Base-by-base conservation (phyloP, 148 eudicot genomes). In the Rheum nobile region DNA sequence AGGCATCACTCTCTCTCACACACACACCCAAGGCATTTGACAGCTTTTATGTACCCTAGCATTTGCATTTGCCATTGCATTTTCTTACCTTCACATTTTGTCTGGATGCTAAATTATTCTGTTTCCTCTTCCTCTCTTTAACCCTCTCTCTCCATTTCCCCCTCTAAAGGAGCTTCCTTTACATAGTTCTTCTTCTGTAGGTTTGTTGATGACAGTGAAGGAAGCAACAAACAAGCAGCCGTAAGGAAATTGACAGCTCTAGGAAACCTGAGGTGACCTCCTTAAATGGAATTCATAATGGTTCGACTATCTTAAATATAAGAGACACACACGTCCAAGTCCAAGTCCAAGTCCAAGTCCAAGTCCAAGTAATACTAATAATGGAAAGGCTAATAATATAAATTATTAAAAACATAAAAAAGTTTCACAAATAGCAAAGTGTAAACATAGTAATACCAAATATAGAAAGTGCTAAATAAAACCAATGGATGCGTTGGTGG, bases 31-130 rank as follows among this genome's bases (percentile, higher is more conserved):
- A n/a, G 50, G 50, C 13, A 24, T 61, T 29, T 61, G 68, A 61
- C 37, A 61, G 68, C 68, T 61, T 61, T 61, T 12, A 4, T 61
- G 37, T 28, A 61, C 68, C 68, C 37, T 31, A 61, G 37, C 68
- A 61, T 13, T 31, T 61, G 68, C 37, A 61, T 10, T 61, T 29
- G 38, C 68, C 39, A 37, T 37, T 37, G 39, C 39, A 37, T 37
- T 37, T 37, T 2, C n/a, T 29, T 61, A 37, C 68, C 37, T 26
- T 61, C 43, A 69, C 72, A 37, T 37, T 38, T 69, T 69, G 43
- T 37, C 41, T 17, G 71, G 43, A n/a, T 68, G 43, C 71, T 34
- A 26, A 68, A 68, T 68, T 68, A 68, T 68, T 68, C 71, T 68
- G 71, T 21, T 68, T 34, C 71, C 71, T 68, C 13, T 43, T n/a